phyloP scores from a whole-genome alignment of 768 basidiomycete species.

The Tulasnella sp. region DNA sequence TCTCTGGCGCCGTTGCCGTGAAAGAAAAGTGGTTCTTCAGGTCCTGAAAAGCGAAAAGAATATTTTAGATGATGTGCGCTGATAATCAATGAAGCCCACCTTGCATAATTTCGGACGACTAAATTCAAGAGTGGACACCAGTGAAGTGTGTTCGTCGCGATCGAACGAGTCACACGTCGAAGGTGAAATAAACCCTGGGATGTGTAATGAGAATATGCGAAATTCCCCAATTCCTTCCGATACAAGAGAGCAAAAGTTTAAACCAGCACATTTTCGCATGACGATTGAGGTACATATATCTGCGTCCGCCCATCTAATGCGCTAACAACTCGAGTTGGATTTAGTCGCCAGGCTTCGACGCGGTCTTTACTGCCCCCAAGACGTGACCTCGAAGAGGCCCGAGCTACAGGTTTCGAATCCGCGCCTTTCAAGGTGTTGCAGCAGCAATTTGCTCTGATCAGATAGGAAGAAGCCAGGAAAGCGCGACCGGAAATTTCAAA shows the following conservation, averaged over 20 bases:
- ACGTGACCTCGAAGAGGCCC: constrained; percentile 60
- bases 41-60: too few relatives aligned
- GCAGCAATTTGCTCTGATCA: constrained; percentile 53
- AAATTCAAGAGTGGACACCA: too few relatives aligned
- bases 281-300: constrained; percentile 51
- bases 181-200: too few relatives aligned
- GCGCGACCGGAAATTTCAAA: constrained; percentile 41
- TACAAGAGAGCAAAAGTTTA: constrained; percentile 71
- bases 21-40: background rate
- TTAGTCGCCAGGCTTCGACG: constrained; percentile 68
- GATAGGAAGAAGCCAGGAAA: constrained; percentile 49
- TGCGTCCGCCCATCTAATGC: background rate
- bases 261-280: constrained; percentile 60
- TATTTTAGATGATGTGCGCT: too few relatives aligned
- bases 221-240: too few relatives aligned
- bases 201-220: too few relatives aligned
- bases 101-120: too few relatives aligned
- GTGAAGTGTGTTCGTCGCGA: too few relatives aligned
- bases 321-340: background rate
- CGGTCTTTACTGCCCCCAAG: constrained; percentile 66
- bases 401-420: constrained; percentile 58
- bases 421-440: constrained; percentile 51
- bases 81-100: too few relatives aligned
- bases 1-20: background rate
- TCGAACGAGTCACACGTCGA: too few relatives aligned